Evolutionary conservation across 2,329 filamentous ascomycete genomes (phyloP).

Genomic region (Aureobasidium mangrovei): DNA sequence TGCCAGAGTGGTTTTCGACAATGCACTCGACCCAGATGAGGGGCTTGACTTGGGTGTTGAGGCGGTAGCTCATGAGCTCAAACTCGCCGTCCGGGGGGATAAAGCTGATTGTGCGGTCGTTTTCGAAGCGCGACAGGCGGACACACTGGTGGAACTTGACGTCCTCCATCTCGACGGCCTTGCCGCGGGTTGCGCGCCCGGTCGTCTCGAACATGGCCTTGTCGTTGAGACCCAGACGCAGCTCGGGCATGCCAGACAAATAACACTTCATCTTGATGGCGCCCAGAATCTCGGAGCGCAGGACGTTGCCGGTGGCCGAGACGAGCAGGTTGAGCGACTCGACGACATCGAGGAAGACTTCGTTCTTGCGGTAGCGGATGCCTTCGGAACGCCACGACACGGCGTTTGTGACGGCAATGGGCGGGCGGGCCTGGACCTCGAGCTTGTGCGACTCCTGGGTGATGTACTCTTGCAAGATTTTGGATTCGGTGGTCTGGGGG

Average conservation of each 20-base stretch:
- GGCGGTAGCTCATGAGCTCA: conserved; percentile 96
- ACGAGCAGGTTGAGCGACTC: conserved; percentile 95
- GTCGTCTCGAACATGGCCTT: conserved; percentile 99
- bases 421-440: conserved; percentile 88
- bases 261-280: conserved; percentile 99
- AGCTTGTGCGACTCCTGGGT: conserved; percentile 99
- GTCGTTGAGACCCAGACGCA: conserved; percentile 90
- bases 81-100: conserved; percentile 98
- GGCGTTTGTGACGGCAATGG: conserved; percentile 96
- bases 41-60: conserved; percentile 98
- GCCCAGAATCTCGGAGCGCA: conserved; percentile 91
- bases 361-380: conserved; percentile 97
- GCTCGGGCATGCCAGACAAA: conserved; percentile 92
- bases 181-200: conserved; percentile 83
- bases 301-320: conserved; percentile 85
- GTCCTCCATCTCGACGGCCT: conserved; percentile 99
- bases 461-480: conserved; percentile 94
- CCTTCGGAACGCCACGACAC: conserved; percentile 98
- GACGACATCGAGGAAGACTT: conserved; percentile 95
- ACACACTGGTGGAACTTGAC: conserved; percentile 99
- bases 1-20: conserved; percentile 91
- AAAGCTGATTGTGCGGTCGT: conserved; percentile 96
- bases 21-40: conserved; percentile 98
- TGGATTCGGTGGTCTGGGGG: conserved; percentile 94
- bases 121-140: conserved; percentile 89